These are phyloP conservation scores for Trametes gibbosa DNA, from an alignment of 768 basidiomycete genomes.

Conservation along the genomic window DNA sequence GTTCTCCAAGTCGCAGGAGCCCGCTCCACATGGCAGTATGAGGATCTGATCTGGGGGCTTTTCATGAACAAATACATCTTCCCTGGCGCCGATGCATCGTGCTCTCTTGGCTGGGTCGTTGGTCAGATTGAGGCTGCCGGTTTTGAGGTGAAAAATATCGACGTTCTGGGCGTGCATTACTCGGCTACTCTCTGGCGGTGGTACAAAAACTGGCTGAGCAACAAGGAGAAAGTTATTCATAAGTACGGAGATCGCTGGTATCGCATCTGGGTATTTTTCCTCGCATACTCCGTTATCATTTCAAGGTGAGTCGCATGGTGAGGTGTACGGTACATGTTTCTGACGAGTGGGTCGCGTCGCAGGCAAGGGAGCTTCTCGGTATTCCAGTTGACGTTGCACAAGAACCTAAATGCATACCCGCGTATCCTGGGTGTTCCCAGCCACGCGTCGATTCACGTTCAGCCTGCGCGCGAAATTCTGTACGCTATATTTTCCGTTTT, in stretches of 20 bases:
- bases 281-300: constrained; percentile 84
- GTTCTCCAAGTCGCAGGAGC: constrained; percentile 98
- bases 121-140: constrained; percentile 83
- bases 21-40: constrained; percentile 93
- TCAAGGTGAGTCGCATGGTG: constrained; percentile 47
- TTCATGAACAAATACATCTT: constrained; percentile 99
- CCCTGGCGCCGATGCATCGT: constrained; percentile 96
- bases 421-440: constrained; percentile 81
- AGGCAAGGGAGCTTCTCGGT: constrained; percentile 89
- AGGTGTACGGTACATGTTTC: background rate
- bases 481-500: constrained; percentile 35
- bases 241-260: constrained; percentile 95
- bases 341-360: constrained; percentile 3
- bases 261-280: constrained; percentile 95
- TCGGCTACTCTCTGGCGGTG: constrained; percentile 86
- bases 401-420: constrained; percentile 95
- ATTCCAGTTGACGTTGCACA: constrained; percentile 97
- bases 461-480: constrained; percentile 50
- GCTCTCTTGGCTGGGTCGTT: constrained; percentile 94
- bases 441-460: constrained; percentile 78
- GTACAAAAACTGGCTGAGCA: constrained; percentile 97
- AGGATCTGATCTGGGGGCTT: constrained; percentile 96
- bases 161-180: constrained; percentile 97
- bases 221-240: constrained; percentile 84
- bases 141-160: constrained; percentile 95